phyloP scores from a whole-genome alignment of 2,329 filamentous ascomycete species.

The Aspergillus quadrilineatus region DNA sequence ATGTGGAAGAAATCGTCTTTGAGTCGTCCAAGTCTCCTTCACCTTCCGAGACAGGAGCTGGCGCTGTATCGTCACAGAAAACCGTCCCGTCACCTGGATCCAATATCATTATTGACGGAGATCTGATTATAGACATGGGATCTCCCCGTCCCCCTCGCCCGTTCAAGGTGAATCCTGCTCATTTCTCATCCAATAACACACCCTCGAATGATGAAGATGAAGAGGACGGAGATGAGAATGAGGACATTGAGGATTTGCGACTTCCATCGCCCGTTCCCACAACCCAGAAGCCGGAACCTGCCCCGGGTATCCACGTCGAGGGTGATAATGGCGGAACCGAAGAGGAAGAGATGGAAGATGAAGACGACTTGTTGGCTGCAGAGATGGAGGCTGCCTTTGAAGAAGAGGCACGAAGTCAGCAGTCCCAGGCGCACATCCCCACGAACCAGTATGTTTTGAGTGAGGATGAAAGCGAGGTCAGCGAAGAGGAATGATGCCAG shows the following conservation, averaged over 20 bases:
- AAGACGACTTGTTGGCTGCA: constrained; percentile 56
- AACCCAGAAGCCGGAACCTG: constrained; percentile 20
- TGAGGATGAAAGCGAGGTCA: constrained; percentile 64
- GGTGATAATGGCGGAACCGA: constrained; percentile 28
- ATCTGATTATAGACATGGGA: constrained; percentile 51
- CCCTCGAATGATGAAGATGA: constrained; percentile 36
- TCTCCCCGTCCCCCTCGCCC: constrained; percentile 44
- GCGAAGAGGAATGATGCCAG: constrained; percentile 60
- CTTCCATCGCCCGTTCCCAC: constrained; percentile 37
- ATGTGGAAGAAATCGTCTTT: constrained; percentile 22
- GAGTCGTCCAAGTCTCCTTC: constrained; percentile 28
- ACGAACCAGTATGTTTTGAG: constrained; percentile 39
- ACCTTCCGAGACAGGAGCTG: constrained; percentile 34
- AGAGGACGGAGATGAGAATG: constrained; percentile 42
- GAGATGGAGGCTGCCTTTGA: constrained; percentile 58
- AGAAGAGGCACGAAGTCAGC: constrained; percentile 42
- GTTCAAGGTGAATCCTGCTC: constrained; percentile 42
- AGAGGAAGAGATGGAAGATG: constrained; percentile 18
- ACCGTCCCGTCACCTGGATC: constrained; percentile 35
- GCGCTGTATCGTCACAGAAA: constrained; percentile 31
- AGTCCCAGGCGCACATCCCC: constrained; percentile 26
- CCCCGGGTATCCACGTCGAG: constrained; percentile 23
- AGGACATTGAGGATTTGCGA: constrained; percentile 39
- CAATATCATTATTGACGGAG: constrained; percentile 49
- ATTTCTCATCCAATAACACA: constrained; percentile 45